Base-by-base conservation (phyloP, 805 yeast genomes). In the Groenewaldozyma salmanticensis region DNA sequence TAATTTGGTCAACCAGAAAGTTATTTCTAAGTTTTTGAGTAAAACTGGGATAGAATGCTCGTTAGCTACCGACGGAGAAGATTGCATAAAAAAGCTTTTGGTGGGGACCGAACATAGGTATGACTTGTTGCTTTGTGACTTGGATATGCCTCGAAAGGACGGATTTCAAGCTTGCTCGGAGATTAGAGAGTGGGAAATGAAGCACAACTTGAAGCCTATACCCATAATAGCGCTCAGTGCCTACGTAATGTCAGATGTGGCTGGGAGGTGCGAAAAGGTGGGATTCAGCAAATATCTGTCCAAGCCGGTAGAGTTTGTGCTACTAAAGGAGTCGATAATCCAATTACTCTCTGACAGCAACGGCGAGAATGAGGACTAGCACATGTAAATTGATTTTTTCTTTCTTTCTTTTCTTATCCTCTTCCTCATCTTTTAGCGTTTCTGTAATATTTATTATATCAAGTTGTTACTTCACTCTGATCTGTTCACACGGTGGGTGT, bases 1-100 rank as follows among this genome's bases (percentile, higher is more conserved):
- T 54, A 87, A 87, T 53, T 66, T 73, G 47, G 95, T 87, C 6
- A 87, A 87, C 53, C 95, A 86, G 59, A 94, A 86, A 62, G 96
- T 87, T 18, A 82, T 86, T 50, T 75, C 72, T 31, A 49, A 50
- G 43, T 59, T 57, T 41, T 39, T 59, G 27, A 44, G 45, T 31
- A 51, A 53, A 33, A 54, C 59, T 5, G 62, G 62, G 3, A 42
- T 59, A 7, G 31, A 35, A 18, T 55, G 56, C 22, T 57, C 53
- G 37, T 50, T 56, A n/a, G 61, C 53, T 2, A 39, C 53, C 4
- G 60, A 59, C 42, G 63, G 63, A 17, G 57, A 46, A 24, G 60
- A 48, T 15, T 59, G 63, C 42, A 48, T 52, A 5, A 41, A 46
- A 21, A 47, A 48, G 39, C 45, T 54, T 33, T 52, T 50, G 37